Conservation (phyloP, 2,329 filamentous ascomycete genomes). For the Colletotrichum sp. region DNA sequence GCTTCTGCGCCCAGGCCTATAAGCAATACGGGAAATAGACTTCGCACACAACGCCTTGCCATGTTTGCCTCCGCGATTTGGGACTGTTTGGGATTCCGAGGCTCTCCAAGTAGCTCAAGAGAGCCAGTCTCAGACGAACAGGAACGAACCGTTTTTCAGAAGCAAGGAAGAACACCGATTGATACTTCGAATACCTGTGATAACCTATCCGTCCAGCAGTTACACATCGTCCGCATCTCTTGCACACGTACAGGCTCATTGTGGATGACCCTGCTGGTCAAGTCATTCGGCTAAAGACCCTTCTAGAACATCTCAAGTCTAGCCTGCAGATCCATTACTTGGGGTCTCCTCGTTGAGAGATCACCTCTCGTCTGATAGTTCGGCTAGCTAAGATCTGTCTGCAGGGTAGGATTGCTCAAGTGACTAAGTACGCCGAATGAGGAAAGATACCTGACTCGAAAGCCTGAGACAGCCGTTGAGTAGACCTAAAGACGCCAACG, state of each 20-base stretch:
- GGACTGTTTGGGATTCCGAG: background rate
- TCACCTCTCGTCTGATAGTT: background rate
- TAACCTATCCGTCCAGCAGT: background rate
- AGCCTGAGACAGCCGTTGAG: background rate
- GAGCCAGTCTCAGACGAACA: background rate
- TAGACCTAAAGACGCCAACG: background rate
- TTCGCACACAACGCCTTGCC: background rate
- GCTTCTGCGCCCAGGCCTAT: background rate
- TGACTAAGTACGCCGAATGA: background rate
- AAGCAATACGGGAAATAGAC: background rate
- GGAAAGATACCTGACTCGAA: background rate
- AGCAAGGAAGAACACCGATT: background rate
- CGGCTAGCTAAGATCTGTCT: background rate
- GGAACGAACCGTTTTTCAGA: background rate
- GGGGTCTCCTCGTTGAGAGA: background rate
- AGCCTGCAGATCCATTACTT: background rate
- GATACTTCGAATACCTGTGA: background rate
- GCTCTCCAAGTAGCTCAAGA: background rate
- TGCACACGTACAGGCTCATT: background rate
- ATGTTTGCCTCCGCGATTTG: background rate
- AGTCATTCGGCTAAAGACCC: background rate
- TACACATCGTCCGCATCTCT: background rate
- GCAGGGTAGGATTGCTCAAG: background rate
- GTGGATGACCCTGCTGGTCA: background rate
- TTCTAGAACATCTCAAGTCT: background rate